Evolutionary conservation across 1,139 yeast genomes (phyloP), one percentile per base, ranked within the genome.

Genomic region (Yamadazyma spencermartinsiae): DNA sequence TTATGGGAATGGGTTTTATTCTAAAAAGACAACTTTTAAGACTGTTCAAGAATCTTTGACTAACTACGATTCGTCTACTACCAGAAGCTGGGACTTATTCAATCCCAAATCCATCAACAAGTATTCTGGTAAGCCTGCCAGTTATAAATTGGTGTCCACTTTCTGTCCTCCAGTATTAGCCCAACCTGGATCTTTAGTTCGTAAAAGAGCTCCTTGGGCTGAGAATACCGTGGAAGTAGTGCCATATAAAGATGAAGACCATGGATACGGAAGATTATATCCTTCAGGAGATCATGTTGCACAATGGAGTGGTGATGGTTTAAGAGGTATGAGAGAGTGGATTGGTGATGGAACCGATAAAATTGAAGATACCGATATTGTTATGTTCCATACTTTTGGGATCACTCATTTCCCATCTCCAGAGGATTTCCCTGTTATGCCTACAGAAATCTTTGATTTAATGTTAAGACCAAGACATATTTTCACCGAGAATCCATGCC

Each of bases 391-490:
- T 61, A 84, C 90, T 26, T 85, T 85, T 57, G 94, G 94, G 55
- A 77, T 85, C 49, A 82, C 92, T 31, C 95, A 85, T 58, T 82
- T 84, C 77, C 95, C 95, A 44, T 81, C 90, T 10, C 92, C 94
- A 44, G 94, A 85, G 68, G 95, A 85, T 64, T 86, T 84, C 82
- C 92, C 94, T 44, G 79, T 86, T 50, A 85, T 85, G 94, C 94
- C 94, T 36, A 83, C 89, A 29, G 95, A 85, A 65, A 83, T 86
- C 53, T 80, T 83, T 54, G 79, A 82, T 45, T 70, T 86, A 50
- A 71, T 82, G 68, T 68, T 85, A 60, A 76, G 92, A 61, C 94
- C 94, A 51, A 75, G 92, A 60, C 81, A 85, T 63, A 79, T 85
- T 67, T 85, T 85, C 72, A 65, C 72, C 30, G 86, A 81, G 60